Percentiles rank a stretch among this genome's conserved stretches.
phyloP scores from a whole-genome alignment of 805 yeast species.

The Vanderwaltozyma polyspora region DNA sequence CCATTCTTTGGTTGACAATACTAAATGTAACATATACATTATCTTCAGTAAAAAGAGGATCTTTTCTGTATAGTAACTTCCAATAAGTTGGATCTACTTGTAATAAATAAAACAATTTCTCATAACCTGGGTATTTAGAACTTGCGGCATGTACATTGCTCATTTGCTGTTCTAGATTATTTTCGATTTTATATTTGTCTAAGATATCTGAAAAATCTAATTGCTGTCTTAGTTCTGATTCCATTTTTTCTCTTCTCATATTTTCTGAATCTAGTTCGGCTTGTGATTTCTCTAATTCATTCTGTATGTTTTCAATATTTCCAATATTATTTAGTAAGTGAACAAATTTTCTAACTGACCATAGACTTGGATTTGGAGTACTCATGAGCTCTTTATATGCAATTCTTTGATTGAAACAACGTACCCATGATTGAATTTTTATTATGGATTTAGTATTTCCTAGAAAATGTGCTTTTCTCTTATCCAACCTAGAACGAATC shows the following conservation, averaged over 20 bases:
- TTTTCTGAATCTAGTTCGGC: slow-evolving; percentile 62
- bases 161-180: background rate
- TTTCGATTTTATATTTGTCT: slow-evolving; percentile 41
- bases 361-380: slow-evolving; percentile 64
- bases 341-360: slow-evolving; percentile 67
- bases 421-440: slow-evolving; percentile 61
- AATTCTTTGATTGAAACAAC: slow-evolving; percentile 53
- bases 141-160: slow-evolving; percentile 5
- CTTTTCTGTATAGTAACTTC: slow-evolving; percentile 38
- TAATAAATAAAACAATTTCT: slow-evolving; percentile 64
- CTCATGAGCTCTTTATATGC: slow-evolving; percentile 67
- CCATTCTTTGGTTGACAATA: slow-evolving; percentile 24
- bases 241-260: slow-evolving; percentile 58
- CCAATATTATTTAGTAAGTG: slow-evolving; percentile 62
- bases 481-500: slow-evolving; percentile 29
- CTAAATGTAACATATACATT: slow-evolving; percentile 22
- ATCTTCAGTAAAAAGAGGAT: slow-evolving; percentile 20
- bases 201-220: slow-evolving; percentile 69
- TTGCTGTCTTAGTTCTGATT: slow-evolving; percentile 61
- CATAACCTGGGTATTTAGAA: slow-evolving; percentile 34
- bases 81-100: slow-evolving; percentile 78
- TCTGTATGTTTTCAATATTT: slow-evolving; percentile 64
- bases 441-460: slow-evolving; percentile 48
- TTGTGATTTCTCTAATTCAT: slow-evolving; percentile 52
- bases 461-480: slow-evolving; percentile 38